Base-by-base conservation (phyloP, 1,139 yeast genomes). In the Taphrina populina region DNA sequence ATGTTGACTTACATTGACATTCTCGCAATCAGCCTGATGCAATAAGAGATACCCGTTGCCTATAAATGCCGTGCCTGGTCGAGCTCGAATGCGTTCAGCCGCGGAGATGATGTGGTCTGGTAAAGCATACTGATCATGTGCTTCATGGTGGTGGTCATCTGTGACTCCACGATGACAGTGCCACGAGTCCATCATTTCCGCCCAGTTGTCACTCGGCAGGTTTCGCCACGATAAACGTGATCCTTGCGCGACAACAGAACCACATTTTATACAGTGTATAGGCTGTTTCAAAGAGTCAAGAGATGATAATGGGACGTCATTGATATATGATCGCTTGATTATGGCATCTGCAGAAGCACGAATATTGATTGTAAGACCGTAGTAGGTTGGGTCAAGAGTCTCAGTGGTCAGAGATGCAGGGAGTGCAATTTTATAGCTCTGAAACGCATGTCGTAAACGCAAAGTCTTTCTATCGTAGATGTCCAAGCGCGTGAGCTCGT, bases 161-260 rank as follows among this genome's bases (percentile, higher is more conserved):
- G 98, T 97, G 21, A 49, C 40, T 13, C 66, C 88, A 88, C 46
- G 41, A 67, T 92, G 97, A 66, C 98, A 92, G 68, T 92, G 97
- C 98, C 98, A 92, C 62, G 84, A 85, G 60, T 92, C 97, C 95
- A 92, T 85, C 78, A 92, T 74, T 66, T 92, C 98, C 10, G 85
- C 80, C 98, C 98, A 92, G 56, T 81, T 74, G 64, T 88, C 96
- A 0, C 95, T 84, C 0, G 98, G 98, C 82, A 90, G 78, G 43
- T 87, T 86, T 49, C 66, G 68, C 70, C 70, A 69, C 13, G 15
- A 17, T 17, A 43, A 1, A 20, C 17, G 24, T 5, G 15, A 10
- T 11, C 47, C 47, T 11, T 29, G 32, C 5, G 32, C 21, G 27
- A 43, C 10, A 11, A 11, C 27, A 4, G n/a, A 4, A 17, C 19